Conservation (phyloP, 768 basidiomycete genomes). For the Chiua virens region DNA sequence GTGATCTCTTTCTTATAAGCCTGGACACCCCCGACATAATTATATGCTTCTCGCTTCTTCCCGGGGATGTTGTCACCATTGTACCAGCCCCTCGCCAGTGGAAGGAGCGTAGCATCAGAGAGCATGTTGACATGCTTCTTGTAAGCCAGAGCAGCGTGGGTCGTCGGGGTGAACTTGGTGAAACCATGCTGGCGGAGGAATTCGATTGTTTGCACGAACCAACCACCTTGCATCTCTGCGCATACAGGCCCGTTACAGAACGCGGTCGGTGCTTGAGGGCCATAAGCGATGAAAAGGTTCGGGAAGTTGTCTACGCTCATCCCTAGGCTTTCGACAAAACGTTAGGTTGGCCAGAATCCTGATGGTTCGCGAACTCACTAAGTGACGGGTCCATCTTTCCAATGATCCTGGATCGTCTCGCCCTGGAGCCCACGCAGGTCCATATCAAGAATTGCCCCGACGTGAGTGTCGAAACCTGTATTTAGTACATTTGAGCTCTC, state of each 20-base stretch:
- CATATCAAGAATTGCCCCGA: slow-evolving; percentile 1
- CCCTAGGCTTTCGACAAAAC: not conserved
- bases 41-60: too few relatives aligned
- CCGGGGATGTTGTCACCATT: too few relatives aligned
- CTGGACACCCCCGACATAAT: slow-evolving; percentile 2
- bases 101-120: too few relatives aligned
- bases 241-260: slow-evolving; percentile 7
- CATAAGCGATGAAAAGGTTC: slow-evolving; percentile 5
- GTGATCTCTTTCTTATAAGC: slow-evolving; percentile 10
- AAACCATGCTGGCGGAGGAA: not conserved
- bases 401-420: slow-evolving; percentile 5
- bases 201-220: not conserved
- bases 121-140: too few relatives aligned
- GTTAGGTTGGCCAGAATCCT: not conserved
- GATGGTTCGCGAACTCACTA: too few relatives aligned
- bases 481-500: not conserved
- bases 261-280: slow-evolving; percentile 9
- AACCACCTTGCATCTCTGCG: too few relatives aligned
- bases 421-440: slow-evolving; percentile 5
- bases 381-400: too few relatives aligned
- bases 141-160: too few relatives aligned
- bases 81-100: too few relatives aligned
- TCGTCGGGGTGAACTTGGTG: slow-evolving; percentile 7
- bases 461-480: slow-evolving; percentile 6
- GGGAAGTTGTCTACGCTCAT: slow-evolving; percentile 7